These are phyloP conservation scores for Tetradesmus obliquus DNA, from an alignment of 139 green algal species.

Conservation along the genomic window DNA sequence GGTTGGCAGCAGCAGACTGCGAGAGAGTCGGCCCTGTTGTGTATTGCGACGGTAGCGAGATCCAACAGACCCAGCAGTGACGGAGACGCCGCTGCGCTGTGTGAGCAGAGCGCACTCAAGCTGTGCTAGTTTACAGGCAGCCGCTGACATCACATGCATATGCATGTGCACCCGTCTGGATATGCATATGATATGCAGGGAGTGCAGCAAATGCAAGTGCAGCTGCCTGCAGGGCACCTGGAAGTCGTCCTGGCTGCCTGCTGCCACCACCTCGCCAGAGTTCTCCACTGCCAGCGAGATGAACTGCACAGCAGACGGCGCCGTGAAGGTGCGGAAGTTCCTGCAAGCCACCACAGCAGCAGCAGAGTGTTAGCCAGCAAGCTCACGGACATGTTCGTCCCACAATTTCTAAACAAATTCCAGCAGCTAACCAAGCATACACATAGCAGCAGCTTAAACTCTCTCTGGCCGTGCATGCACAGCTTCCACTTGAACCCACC, in stretches of 20 bases:
- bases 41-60: too few species aligned
- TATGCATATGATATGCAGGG: not conserved
- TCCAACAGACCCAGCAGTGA: not conserved
- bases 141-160: not conserved
- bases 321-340: constrained; percentile 96
- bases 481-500: not conserved
- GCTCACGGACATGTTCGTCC: too few species aligned
- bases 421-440: too few species aligned
- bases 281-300: constrained; percentile 89
- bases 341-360: constrained; percentile 44
- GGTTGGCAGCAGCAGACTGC: not conserved
- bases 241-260: constrained; percentile 89
- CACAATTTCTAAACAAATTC: too few species aligned
- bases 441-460: too few species aligned
- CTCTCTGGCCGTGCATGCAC: too few species aligned
- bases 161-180: not conserved
- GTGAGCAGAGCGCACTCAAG: too few species aligned
- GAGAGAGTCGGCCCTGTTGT: too few species aligned
- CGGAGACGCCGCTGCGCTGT: too few species aligned
- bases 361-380: not conserved
- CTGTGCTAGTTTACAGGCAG: too few species aligned
- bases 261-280: constrained; percentile 87
- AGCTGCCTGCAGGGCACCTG: constrained; percentile 51
- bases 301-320: constrained; percentile 88
- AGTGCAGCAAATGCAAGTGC: not conserved